Conservation (phyloP, 371 early-diverging fungal species). For the Neoconidiobolus thromboides region DNA sequence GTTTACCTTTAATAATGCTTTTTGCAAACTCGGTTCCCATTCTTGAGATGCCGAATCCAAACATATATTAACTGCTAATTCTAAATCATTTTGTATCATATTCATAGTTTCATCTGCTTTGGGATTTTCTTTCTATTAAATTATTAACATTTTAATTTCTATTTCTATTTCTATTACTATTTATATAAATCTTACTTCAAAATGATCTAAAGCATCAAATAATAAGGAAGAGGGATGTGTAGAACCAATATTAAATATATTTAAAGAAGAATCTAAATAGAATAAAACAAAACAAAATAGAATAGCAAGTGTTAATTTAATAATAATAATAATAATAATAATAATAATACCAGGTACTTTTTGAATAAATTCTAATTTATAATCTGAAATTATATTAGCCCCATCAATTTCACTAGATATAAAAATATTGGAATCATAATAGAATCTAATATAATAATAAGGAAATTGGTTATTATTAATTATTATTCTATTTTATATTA, state of each 20-base stretch:
- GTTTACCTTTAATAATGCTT: constrained; percentile 42
- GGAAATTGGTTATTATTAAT: neutral
- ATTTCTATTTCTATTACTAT: no score
- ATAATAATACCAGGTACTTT: constrained; percentile 54
- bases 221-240: constrained; percentile 84
- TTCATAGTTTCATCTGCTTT: constrained; percentile 90
- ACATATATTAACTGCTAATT: constrained; percentile 77
- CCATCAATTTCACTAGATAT: constrained; percentile 83
- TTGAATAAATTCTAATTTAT: constrained; percentile 65
- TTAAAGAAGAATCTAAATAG: constrained; percentile 42
- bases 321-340: neutral
- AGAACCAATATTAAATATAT: constrained; percentile 84
- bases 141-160: neutral
- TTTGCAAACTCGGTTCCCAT: constrained; percentile 49
- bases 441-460: constrained; percentile 19
- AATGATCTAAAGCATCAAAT: constrained; percentile 81
- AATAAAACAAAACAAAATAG: neutral
- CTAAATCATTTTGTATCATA: constrained; percentile 45
- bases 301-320: neutral
- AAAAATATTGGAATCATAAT: constrained; percentile 57
- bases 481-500: neutral
- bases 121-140: constrained; percentile 46
- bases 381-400: constrained; percentile 67
- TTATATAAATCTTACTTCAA: constrained; percentile 29
- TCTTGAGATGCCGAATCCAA: constrained; percentile 90